Evolutionary conservation across 2,329 filamentous ascomycete genomes (phyloP), one percentile per base, ranked within the genome.

Genomic region (Fusarium sp.): DNA sequence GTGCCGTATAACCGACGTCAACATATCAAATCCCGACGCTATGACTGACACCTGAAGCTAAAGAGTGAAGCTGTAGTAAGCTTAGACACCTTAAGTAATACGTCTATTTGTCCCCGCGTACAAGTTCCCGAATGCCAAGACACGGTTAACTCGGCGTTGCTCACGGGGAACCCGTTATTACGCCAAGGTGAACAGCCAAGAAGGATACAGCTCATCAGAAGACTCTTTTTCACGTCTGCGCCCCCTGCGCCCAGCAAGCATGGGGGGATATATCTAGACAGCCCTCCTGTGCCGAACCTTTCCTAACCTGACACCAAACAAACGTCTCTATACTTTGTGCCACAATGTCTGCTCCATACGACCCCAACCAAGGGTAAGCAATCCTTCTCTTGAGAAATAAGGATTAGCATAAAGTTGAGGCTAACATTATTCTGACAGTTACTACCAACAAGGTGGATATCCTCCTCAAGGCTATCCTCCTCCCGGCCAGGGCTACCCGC

Each of bases 391-490:
- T 8, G n/a, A 14, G 26, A 31, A 33, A 10, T 31, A 19, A 31
- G 8, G 24, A 19, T 14, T 31, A 6, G 4, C 17, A 31, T 54
- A 53, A 24, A 44, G n/a, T 21, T 45, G 21, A 17, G 22, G 24
- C 53, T 62, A 38, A 64, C 45, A 28, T 24, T 36, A 26, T 34
- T 36, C 4, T 15, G 49, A 28, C 70, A 72, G 72, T 7, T 65
- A 74, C 51, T 63, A 66, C 59, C 51, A 45, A 8, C 62, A 65
- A 21, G 63, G 51, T 14, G 4, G 5, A 13, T 73, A 74, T 60
- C 65, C 70, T 51, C 73, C 70, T 24, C 72, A 67, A 21, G 76
- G 74, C 57, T 77, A 76, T 57, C 72, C 74, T 62, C 73, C 73
- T 58, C 75, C 71, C 46, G 69, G 67, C 36, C 65, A 73, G 39